Evolutionary conservation across 1,284 basidiomycete species (phyloP).

Genomic region (Volvariella surrecta): DNA sequence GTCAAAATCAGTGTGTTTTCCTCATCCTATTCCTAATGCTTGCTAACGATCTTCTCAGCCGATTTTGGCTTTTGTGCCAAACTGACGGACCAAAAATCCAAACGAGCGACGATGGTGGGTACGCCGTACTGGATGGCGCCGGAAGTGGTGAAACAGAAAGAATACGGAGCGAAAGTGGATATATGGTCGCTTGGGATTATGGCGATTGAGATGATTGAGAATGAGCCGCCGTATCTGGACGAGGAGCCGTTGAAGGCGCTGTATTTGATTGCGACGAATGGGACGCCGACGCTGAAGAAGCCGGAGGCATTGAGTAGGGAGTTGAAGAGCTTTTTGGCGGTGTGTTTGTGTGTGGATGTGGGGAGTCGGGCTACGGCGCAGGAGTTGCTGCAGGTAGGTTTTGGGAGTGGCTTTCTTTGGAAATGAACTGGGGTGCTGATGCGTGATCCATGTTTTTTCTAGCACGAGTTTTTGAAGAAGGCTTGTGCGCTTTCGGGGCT

Average conservation of each 20-base stretch:
- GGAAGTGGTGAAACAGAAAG: constrained; percentile 98
- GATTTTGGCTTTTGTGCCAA: constrained; percentile 99
- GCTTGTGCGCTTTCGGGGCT: constrained; percentile 76
- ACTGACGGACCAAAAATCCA: constrained; percentile 95
- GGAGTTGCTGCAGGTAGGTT: constrained; percentile 80
- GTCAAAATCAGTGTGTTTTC: constrained; percentile 89
- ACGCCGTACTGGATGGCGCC: constrained; percentile 99
- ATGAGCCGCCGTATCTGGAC: constrained; percentile 96
- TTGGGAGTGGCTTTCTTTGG: constrained; percentile 7
- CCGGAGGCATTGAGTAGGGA: constrained; percentile 89
- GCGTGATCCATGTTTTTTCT: constrained; percentile 10
- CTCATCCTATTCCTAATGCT: not conserved
- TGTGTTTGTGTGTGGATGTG: constrained; percentile 96
- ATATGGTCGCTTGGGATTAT: constrained; percentile 99
- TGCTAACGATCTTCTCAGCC: constrained; percentile 37
- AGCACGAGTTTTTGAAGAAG: constrained; percentile 92
- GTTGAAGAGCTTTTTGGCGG: constrained; percentile 92
- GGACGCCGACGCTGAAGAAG: constrained; percentile 95
- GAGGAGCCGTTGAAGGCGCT: constrained; percentile 97
- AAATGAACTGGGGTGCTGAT: constrained; percentile 1
- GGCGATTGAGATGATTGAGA: constrained; percentile 99
- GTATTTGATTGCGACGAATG: constrained; percentile 97
- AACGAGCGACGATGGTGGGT: constrained; percentile 98
- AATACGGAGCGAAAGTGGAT: constrained; percentile 98
- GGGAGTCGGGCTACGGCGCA: constrained; percentile 89